Conservation (phyloP, 2,329 filamentous ascomycete species). For the Camptophora hylomeconis region DNA sequence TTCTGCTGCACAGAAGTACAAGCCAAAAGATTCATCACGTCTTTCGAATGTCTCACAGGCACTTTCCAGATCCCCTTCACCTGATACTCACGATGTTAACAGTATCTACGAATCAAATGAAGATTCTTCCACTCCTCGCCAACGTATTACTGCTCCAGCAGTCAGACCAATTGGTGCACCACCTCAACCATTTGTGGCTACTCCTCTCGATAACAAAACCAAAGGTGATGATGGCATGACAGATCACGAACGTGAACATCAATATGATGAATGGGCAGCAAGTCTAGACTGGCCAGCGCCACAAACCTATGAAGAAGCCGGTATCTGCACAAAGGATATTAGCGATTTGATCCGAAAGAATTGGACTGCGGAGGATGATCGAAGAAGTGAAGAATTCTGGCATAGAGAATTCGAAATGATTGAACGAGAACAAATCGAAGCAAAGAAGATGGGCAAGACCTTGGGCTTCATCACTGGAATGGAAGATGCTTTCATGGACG, state of each 20-base stretch:
- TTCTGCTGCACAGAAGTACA: slow-evolving; percentile 4
- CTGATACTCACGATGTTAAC: not conserved
- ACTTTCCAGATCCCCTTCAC: slow-evolving; percentile 4
- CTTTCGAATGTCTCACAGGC: slow-evolving; percentile 4
- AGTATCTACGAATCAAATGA: slow-evolving; percentile 2
- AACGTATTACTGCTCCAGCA: not conserved
- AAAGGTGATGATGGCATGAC: slow-evolving; percentile 4
- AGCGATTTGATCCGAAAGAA: slow-evolving; percentile 3
- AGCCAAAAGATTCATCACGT: slow-evolving; percentile 3
- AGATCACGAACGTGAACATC: slow-evolving; percentile 1
- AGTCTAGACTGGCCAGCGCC: slow-evolving; percentile 2
- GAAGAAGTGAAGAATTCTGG: too few relatives aligned
- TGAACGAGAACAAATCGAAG: too few relatives aligned
- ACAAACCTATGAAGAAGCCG: slow-evolving; percentile 5
- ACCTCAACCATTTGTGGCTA: not conserved
- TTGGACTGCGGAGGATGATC: too few relatives aligned
- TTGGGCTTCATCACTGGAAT: too few relatives aligned
- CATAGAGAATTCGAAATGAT: too few relatives aligned
- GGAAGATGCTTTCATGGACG: too few relatives aligned
- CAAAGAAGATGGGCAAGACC: too few relatives aligned
- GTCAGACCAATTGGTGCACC: not conserved
- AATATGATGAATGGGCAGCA: slow-evolving; percentile 4
- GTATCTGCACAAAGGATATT: slow-evolving; percentile 2
- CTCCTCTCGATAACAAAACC: slow-evolving; percentile 3
- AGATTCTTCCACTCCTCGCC: slow-evolving; percentile 3